Evolutionary conservation across 768 basidiomycete species (phyloP).

Genomic region (Lentinula detonsa): DNA sequence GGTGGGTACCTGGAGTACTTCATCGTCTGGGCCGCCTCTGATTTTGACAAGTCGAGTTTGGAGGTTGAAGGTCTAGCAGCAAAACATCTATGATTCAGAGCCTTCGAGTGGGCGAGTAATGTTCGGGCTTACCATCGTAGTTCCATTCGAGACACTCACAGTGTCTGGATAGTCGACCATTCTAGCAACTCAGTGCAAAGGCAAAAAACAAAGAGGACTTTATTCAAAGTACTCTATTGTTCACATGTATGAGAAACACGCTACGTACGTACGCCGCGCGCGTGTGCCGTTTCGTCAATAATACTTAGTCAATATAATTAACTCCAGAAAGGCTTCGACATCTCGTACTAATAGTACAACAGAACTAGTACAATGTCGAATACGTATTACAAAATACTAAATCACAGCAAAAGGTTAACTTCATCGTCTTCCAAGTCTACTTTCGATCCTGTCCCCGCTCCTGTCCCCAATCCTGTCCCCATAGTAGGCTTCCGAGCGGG

Average conservation of each 20-base stretch:
- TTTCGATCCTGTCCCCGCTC: neutral
- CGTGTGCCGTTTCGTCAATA: neutral
- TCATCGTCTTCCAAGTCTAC: neutral
- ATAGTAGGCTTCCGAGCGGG: constrained; percentile 1
- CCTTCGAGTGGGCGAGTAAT: neutral
- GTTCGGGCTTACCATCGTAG: neutral
- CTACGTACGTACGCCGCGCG: neutral
- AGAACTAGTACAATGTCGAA: too few species aligned
- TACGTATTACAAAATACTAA: too few species aligned
- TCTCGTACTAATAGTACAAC: too few species aligned
- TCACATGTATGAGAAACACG: too few species aligned
- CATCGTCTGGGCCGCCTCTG: constrained; percentile 13
- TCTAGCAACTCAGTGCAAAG: neutral
- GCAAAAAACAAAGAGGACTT: too few species aligned
- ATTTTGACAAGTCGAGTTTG: neutral
- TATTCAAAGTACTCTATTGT: too few species aligned
- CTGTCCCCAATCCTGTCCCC: neutral
- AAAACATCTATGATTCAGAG: neutral
- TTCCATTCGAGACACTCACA: neutral
- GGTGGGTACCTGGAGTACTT: constrained; percentile 20
- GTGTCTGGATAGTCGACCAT: constrained; percentile 5
- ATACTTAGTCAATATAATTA: neutral
- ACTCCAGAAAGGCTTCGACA: neutral
- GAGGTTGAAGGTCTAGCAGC: neutral
- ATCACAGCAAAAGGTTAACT: neutral